These are phyloP conservation scores for Fraxinus nigra DNA, from an alignment of 305 asterid species.

Conservation along the genomic window DNA sequence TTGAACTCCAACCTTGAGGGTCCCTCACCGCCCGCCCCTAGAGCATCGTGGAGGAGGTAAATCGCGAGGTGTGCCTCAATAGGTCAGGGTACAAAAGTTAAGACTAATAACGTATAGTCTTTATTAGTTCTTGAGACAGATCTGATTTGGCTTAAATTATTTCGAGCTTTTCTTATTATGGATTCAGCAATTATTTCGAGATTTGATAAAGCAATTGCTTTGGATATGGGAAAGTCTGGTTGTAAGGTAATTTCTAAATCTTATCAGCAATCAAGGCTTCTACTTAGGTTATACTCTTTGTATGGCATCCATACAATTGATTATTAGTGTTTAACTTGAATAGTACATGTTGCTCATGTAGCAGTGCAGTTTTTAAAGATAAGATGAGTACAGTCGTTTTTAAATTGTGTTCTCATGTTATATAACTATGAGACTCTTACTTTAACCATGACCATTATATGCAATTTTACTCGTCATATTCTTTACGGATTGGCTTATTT, in stretches of 20 bases:
- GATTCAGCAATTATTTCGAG: no score
- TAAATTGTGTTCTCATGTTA: background rate
- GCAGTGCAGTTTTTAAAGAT: background rate
- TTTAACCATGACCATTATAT: no score
- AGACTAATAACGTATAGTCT: background rate
- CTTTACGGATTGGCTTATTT: no score
- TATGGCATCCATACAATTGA: background rate
- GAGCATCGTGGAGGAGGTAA: no score
- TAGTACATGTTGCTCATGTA: background rate
- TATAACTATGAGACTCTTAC: background rate
- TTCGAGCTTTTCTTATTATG: no score
- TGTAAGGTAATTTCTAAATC: constrained; percentile 59
- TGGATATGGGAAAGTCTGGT: constrained; percentile 87
- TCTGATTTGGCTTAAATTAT: no score
- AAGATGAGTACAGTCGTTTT: background rate
- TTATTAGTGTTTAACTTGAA: background rate
- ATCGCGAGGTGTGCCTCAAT: no score
- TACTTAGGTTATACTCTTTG: constrained; percentile 4
- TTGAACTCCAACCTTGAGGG: no score
- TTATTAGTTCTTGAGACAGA: no score
- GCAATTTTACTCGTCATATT: no score
- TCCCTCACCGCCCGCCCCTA: no score
- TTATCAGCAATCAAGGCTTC: background rate
- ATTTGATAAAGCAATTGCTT: constrained; percentile 77
- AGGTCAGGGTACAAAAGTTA: no score